A percentile compares a stretch with the other conserved stretches of the same genome.
Evolutionary conservation across 2,329 filamentous ascomycete genomes (phyloP).

Genomic region (Alternaria incomplexa): DNA sequence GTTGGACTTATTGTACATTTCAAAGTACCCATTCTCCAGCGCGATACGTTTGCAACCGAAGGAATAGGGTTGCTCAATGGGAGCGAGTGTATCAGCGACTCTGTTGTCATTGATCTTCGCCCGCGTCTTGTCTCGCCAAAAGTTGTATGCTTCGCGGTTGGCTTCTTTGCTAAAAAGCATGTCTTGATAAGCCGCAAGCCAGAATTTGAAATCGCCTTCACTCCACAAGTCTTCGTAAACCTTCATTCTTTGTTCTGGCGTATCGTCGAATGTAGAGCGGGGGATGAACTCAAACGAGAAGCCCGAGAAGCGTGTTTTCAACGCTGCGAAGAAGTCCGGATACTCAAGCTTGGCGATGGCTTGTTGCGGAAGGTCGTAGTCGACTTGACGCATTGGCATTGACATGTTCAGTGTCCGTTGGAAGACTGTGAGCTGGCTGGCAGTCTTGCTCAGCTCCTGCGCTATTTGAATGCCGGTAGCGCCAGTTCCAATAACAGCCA

Average conservation of each 20-base stretch:
- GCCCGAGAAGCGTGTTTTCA: slow-evolving; percentile 19
- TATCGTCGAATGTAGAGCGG: slow-evolving; percentile 26
- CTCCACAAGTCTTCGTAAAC: slow-evolving; percentile 27
- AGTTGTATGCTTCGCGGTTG: slow-evolving; percentile 52
- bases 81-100: slow-evolving; percentile 50
- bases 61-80: slow-evolving; percentile 37
- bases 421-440: slow-evolving; percentile 61
- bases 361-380: slow-evolving; percentile 50
- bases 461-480: slow-evolving; percentile 67
- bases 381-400: slow-evolving; percentile 29
- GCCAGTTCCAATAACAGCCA: slow-evolving; percentile 66
- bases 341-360: slow-evolving; percentile 43
- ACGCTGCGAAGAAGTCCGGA: slow-evolving; percentile 13
- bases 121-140: slow-evolving; percentile 51
- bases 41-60: slow-evolving; percentile 33
- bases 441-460: slow-evolving; percentile 62
- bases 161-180: slow-evolving; percentile 44
- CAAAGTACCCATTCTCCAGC: slow-evolving; percentile 43
- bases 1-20: slow-evolving; percentile 51
- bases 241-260: slow-evolving; percentile 17
- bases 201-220: slow-evolving; percentile 30
- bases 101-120: slow-evolving; percentile 43
- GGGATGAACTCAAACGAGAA: slow-evolving; percentile 29
- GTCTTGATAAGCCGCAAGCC: slow-evolving; percentile 42
- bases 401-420: slow-evolving; percentile 62